Evolutionary conservation across 345 rosid species (phyloP), one percentile per base, ranked within the genome.

Genomic region (Populus deltoides): DNA sequence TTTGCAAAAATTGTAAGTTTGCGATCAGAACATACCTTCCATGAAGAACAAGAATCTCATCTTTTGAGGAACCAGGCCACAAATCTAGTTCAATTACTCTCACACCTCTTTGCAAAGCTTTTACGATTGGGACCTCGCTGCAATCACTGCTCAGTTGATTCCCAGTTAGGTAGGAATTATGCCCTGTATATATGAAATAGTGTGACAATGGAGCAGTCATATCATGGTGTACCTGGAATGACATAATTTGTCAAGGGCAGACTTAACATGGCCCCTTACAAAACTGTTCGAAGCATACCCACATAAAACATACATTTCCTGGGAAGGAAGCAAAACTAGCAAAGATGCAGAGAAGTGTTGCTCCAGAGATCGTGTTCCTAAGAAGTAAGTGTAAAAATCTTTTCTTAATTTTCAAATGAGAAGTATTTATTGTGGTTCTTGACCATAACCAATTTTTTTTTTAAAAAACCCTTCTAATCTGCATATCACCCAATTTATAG

Each of bases 141-240:
- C 97, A 92, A 38, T 94, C 94, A 83, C 99, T 97, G 81, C 91
- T 94, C 7, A 97, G 90, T 75, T 97, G 98, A 70, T 94, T 97
- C 61, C 98, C 97, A 1, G 98, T 94, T 80, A 94, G 85, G 77
- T 97, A 97, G 10, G 97, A 94, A 80, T 94, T 97, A 84, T 94
- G 99, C 20, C 98, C 97, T 24, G 98, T 94, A 79, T 79, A 94
- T 77, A 97, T 91, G 89, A 89, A 92, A 81, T 94, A 94, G 86
- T 90, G 94, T 16, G 97, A 90, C 87, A 97, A 73, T 7, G 97
- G 97, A 80, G 94, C 95, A 57, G 77, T 84, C 97, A 94, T 97
- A 35, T 90, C 92, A 41, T 92, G 94, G 66, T 90, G 98, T 66
- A 97, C 98, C 98, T 94, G 95, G 72, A 82, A 71, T 68, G 29